These are phyloP conservation scores for Triangularia verruculosa DNA, from an alignment of 2,329 filamentous ascomycete species.

Conservation along the genomic window DNA sequence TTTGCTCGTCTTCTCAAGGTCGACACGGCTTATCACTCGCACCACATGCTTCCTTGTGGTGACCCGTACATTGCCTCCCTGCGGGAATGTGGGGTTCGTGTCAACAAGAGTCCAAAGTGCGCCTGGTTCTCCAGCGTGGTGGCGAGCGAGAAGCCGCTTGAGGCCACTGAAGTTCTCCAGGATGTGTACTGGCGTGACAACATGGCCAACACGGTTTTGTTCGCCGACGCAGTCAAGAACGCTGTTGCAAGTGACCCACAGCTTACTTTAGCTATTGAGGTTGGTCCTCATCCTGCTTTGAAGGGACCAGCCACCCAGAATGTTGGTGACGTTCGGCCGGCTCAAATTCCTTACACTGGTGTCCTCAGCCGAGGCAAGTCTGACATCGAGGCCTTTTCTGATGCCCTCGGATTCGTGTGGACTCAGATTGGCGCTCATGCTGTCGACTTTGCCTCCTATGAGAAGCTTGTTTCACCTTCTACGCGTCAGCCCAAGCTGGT, in stretches of 20 bases:
- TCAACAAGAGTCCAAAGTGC: constrained; percentile 3
- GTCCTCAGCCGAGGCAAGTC: constrained; percentile 13
- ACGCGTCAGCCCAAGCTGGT: constrained; percentile 28
- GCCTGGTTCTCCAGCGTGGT: constrained; percentile 8
- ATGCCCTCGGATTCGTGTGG: constrained; percentile 14
- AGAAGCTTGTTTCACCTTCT: neutral
- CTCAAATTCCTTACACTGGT: neutral
- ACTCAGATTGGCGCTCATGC: neutral
- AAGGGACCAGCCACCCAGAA: constrained; percentile 39
- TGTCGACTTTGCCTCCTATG: constrained; percentile 14
- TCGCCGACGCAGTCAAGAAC: constrained; percentile 23
- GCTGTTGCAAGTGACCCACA: neutral
- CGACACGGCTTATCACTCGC: constrained; percentile 39
- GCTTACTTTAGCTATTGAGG: constrained; percentile 30
- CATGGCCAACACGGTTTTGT: constrained; percentile 26
- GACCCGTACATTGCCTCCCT: constrained; percentile 1
- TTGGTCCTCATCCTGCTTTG: constrained; percentile 41
- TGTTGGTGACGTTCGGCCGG: neutral
- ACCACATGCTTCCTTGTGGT: constrained; percentile 34
- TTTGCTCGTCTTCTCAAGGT: constrained; percentile 36
- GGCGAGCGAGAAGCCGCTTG: neutral
- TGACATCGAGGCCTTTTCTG: constrained; percentile 10
- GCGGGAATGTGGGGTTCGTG: neutral
- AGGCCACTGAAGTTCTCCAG: constrained; percentile 2
- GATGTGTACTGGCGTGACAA: constrained; percentile 28